Base-by-base conservation (phyloP, 306 rosid species). In the Nissolia schottii region DNA sequence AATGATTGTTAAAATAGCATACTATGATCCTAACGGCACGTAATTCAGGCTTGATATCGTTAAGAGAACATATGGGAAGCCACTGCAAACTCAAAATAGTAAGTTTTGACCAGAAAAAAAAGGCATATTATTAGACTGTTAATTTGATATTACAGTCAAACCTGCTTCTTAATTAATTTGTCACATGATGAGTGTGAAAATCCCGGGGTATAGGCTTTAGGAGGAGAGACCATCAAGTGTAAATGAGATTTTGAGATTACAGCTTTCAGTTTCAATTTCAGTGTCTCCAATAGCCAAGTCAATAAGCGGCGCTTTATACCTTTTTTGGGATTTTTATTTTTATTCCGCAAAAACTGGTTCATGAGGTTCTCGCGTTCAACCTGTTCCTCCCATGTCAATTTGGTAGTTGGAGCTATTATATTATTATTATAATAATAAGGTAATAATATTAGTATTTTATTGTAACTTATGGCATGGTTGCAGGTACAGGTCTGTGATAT, bases 211-310 rank as follows among this genome's bases (percentile, higher is more conserved):
- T 23, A 35, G 10, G 61, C 53, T 11, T 60, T 23, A 32, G 63
- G 29, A 72, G 66, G n/a, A n/a, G n/a, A n/a, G n/a, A n/a, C n/a
- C n/a, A 67, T 38, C 6, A 64, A 49, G 67, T 70, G 75, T 31
- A 23, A 15, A 63, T 25, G 59, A 61, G 67, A 2, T 22, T n/a
- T n/a, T 45, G 65, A 43, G 64, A 60, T 5, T 61, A 45, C 51
- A 43, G 51, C 49, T 53, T 75, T 75, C 53, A 78, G 41, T 75
- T 58, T 75, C 54, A 78, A 50, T 75, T 58, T 75, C 54, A 57
- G 20, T 65, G 87, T 83, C 82, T 62, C 74, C 49, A 67, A 83
- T 72, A 76, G 87, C 66, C 6, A 83, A 67, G 82, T 66, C 84
- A 80, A 61, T 56, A 76, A 83, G 31, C 82, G 82, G 84, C 75